phyloP scores from a whole-genome alignment of 148 eudicot genomes.

The Suaeda aralocaspica region DNA sequence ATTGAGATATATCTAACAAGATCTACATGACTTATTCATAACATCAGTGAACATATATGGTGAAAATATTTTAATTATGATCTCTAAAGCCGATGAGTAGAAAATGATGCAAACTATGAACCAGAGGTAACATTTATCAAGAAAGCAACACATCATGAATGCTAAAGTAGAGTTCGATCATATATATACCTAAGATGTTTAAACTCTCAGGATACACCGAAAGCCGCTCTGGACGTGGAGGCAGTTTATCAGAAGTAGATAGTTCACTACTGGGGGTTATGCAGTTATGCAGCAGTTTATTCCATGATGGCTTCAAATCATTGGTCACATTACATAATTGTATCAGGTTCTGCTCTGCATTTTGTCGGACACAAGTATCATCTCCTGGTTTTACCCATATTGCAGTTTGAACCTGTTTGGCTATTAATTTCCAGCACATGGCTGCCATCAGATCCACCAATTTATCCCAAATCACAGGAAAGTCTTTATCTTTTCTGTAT shows the following conservation, averaged over 20 bases:
- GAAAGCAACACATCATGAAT: not conserved
- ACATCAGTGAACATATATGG: too few species aligned
- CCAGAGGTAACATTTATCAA: not conserved
- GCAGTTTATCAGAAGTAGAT: slow-evolving; percentile 42
- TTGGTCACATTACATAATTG: slow-evolving; percentile 57
- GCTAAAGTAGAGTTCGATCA: not conserved
- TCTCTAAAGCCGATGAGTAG: not conserved
- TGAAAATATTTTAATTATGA: too few species aligned
- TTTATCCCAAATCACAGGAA: slow-evolving; percentile 78
- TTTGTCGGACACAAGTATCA: slow-evolving; percentile 56
- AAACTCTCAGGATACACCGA: slow-evolving; percentile 72
- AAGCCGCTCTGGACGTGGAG: slow-evolving; percentile 79
- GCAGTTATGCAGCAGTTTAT: slow-evolving; percentile 68
- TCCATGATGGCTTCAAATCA: slow-evolving; percentile 63
- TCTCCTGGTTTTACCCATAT: slow-evolving; percentile 81
- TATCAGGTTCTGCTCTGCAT: slow-evolving; percentile 61
- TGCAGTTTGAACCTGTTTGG: slow-evolving; percentile 88
- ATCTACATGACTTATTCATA: too few species aligned
- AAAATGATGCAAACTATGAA: too few species aligned
- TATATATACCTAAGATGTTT: slow-evolving; percentile 48
- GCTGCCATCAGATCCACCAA: slow-evolving; percentile 64
- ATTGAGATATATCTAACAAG: too few species aligned
- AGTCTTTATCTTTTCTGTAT: slow-evolving; percentile 90
- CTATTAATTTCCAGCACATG: slow-evolving; percentile 95
- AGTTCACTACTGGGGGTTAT: slow-evolving; percentile 31